These are phyloP conservation scores for Vicia villosa DNA, from an alignment of 306 rosid species.

Conservation along the genomic window DNA sequence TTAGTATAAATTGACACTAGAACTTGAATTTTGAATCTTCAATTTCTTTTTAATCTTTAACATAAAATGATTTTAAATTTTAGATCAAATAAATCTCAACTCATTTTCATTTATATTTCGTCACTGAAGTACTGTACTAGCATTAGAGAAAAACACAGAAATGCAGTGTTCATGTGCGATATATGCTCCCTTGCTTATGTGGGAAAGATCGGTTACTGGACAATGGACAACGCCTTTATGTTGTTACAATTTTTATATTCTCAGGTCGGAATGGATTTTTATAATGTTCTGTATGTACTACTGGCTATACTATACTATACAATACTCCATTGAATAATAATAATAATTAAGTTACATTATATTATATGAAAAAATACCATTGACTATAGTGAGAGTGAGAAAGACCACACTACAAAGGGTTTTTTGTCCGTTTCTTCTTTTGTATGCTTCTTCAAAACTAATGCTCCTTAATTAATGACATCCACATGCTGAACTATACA, in stretches of 20 bases:
- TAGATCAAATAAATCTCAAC: no score
- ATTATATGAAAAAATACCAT: conserved; percentile 11
- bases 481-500: conserved; percentile 2
- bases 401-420: conserved; percentile 51
- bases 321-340: neutral
- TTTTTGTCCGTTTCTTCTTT: conserved; percentile 53
- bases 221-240: conserved; percentile 20
- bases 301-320: neutral
- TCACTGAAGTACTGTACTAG: no score
- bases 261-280: conserved; percentile 29
- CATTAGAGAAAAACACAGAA: neutral
- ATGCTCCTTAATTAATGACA: conserved; percentile 24
- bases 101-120: no score
- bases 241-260: conserved; percentile 38
- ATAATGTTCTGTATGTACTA: conserved; percentile 22
- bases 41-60: no score
- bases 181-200: conserved; percentile 52
- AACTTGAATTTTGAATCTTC: no score
- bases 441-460: conserved; percentile 46
- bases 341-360: neutral
- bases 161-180: conserved; percentile 53
- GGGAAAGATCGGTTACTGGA: conserved; percentile 38
- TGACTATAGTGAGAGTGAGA: conserved; percentile 49
- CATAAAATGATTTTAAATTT: no score
- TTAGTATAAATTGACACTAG: no score